Base-by-base conservation (phyloP, 208 protist species). In the Phytomonas sp. region DNA sequence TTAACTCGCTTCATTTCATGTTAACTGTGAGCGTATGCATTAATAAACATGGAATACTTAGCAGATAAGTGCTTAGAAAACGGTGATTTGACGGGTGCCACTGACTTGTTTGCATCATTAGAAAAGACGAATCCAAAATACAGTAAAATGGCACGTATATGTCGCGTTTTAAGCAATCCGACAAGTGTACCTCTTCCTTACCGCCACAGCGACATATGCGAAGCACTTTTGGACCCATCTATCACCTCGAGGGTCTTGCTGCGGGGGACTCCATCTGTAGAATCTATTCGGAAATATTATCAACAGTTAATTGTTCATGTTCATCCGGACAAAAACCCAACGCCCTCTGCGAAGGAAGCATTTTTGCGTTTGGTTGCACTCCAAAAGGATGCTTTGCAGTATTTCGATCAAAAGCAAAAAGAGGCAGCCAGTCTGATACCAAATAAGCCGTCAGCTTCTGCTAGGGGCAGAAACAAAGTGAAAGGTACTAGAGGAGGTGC, bases 261-360 rank as follows among this genome's bases (percentile, higher is more conserved):
- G 67, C 74, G 67, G 15, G 82, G 78, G 32, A 46, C 60, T 3
- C 23, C 69, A 1, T 66, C 64, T 3, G 67, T 72, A 20, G 78
- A 83, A n/a, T 78, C 70, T 0, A 73, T 93, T 28, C 83, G 86
- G 36, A 90, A 91, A 71, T 60, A 70, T 30, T 96, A 87, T 72
- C 87, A 96, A 68, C 78, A 80, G 28, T 82, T 91, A 36, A 85
- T 85, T 28, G 77, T 96, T n/a, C 72, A 83, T 65, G 83, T 89
- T 9, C 91, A 96, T 61, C 91, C 91, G 0, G 91, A 96, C 76
- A 96, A 96, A 68, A 96, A 96, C 67, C 87, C 91, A 4, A 76
- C 83, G 68, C 73, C 78, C 2, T 71, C 62, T 33, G 91, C 91
- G 20, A 84, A 78, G 23, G 87, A 96, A 8, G 88, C 88, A 20